phyloP scores from a whole-genome alignment of 805 yeast species.

The Candida sakaeoensis region DNA sequence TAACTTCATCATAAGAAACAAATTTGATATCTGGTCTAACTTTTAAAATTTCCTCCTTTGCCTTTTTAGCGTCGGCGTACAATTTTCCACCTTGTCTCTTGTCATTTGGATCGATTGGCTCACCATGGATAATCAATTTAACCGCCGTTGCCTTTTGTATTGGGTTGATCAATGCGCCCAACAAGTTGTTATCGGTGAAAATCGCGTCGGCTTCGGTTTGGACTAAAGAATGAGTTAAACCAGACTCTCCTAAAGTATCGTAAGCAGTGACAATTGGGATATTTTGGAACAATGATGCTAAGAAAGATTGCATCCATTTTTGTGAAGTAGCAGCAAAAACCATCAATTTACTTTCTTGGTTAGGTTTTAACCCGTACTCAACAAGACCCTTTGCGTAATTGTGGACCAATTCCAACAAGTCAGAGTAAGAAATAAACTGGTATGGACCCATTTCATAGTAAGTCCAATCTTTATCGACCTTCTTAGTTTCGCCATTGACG shows the following conservation, averaged over 20 bases:
- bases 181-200: constrained; percentile 77
- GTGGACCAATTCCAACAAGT: constrained; percentile 49
- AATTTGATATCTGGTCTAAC: constrained; percentile 77
- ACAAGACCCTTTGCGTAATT: constrained; percentile 72
- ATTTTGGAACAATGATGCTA: constrained; percentile 73
- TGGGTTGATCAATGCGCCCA: constrained; percentile 67
- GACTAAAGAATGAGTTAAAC: constrained; percentile 78
- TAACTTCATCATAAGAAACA: constrained; percentile 59
- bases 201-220: constrained; percentile 78
- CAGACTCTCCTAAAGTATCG: constrained; percentile 88
- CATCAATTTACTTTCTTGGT: constrained; percentile 61
- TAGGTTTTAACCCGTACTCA: constrained; percentile 66
- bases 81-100: constrained; percentile 60
- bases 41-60: constrained; percentile 55
- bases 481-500: constrained; percentile 69
- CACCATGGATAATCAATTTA: constrained; percentile 69
- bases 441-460: constrained; percentile 78
- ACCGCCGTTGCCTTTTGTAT: constrained; percentile 58
- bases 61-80: constrained; percentile 53
- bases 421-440: constrained; percentile 57
- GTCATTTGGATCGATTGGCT: constrained; percentile 56
- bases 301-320: constrained; percentile 84
- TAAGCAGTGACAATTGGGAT: constrained; percentile 94
- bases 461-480: constrained; percentile 83
- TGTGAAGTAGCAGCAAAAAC: constrained; percentile 85